Percentiles rank a stretch among this genome's conserved stretches.
Evolutionary conservation across 2,329 filamentous ascomycete species (phyloP).

Genomic region (Fusarium sp.): DNA sequence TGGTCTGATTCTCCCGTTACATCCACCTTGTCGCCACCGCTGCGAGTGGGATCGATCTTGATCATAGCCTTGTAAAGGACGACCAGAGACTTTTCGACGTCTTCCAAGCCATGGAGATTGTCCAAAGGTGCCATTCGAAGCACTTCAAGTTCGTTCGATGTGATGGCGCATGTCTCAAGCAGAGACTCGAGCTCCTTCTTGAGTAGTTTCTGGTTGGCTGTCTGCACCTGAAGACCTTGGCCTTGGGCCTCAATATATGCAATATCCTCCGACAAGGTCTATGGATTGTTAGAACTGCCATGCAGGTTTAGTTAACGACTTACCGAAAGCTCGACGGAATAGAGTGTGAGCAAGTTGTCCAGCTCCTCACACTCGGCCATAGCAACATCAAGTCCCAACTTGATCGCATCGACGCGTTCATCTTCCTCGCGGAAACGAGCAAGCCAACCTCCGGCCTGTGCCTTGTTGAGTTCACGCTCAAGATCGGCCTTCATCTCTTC

Average conservation of each 20-base stretch:
- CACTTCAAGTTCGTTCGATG: slow-evolving; percentile 77
- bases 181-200: slow-evolving; percentile 90
- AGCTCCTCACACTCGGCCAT: slow-evolving; percentile 96
- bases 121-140: slow-evolving; percentile 81
- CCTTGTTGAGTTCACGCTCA: slow-evolving; percentile 87
- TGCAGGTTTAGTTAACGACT: slow-evolving; percentile 49
- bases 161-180: slow-evolving; percentile 92
- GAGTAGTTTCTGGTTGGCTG: slow-evolving; percentile 94
- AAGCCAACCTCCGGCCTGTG: slow-evolving; percentile 94
- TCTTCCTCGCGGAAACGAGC: slow-evolving; percentile 88
- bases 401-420: slow-evolving; percentile 88
- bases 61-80: slow-evolving; percentile 92
- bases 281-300: slow-evolving; percentile 30
- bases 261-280: slow-evolving; percentile 96
- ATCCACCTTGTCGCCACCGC: slow-evolving; percentile 65
- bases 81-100: slow-evolving; percentile 82
- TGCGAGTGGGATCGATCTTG: slow-evolving; percentile 88
- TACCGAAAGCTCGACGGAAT: slow-evolving; percentile 93
- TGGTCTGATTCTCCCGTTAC: slow-evolving; percentile 58
- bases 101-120: slow-evolving; percentile 75
- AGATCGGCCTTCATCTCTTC: slow-evolving; percentile 86
- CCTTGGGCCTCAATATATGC: slow-evolving; percentile 97
- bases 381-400: slow-evolving; percentile 86
- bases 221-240: slow-evolving; percentile 96
- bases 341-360: slow-evolving; percentile 92